These are phyloP conservation scores for Linnemannia zychae DNA, from an alignment of 192 early-diverging fungal species.

Conservation along the genomic window DNA sequence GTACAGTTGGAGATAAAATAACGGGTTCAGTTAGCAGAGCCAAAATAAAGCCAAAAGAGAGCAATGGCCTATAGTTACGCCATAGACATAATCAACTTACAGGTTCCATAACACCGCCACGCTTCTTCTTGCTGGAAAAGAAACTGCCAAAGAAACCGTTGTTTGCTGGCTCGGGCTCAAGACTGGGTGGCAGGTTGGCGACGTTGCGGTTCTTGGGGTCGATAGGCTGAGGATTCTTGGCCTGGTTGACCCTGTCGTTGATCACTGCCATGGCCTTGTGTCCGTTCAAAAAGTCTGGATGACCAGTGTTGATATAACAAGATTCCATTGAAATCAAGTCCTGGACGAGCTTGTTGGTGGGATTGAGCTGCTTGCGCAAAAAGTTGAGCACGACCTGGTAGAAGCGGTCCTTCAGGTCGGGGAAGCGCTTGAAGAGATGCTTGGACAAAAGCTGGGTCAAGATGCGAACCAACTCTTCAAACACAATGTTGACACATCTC, in stretches of 20 bases:
- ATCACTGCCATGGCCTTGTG: slow-evolving; percentile 97
- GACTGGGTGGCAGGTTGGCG: slow-evolving; percentile 41
- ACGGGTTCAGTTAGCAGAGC: background rate
- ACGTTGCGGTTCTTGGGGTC: slow-evolving; percentile 52
- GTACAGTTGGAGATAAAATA: background rate
- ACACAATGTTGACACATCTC: slow-evolving; percentile 95
- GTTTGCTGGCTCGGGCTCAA: slow-evolving; percentile 59
- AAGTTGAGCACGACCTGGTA: slow-evolving; percentile 94
- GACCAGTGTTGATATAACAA: slow-evolving; percentile 98
- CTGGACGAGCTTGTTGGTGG: slow-evolving; percentile 96
- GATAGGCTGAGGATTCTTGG: slow-evolving; percentile 65
- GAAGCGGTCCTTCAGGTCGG: slow-evolving; percentile 91
- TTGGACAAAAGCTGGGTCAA: slow-evolving; percentile 93
- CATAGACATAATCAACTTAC: slow-evolving; percentile 36
- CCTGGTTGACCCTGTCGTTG: slow-evolving; percentile 84
- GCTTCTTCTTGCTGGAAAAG: slow-evolving; percentile 89
- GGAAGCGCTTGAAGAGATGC: slow-evolving; percentile 96
- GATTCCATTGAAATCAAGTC: slow-evolving; percentile 96
- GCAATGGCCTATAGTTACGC: background rate
- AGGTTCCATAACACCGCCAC: slow-evolving; percentile 74
- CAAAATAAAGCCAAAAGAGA: background rate
- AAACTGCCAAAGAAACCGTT: slow-evolving; percentile 98
- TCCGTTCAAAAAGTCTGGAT: slow-evolving; percentile 98
- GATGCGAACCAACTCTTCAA: slow-evolving; percentile 99
- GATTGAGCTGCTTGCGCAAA: slow-evolving; percentile 89